Evolutionary conservation across 2,329 filamentous ascomycete species (phyloP).

Genomic region (Exophiala xenobiotica): DNA sequence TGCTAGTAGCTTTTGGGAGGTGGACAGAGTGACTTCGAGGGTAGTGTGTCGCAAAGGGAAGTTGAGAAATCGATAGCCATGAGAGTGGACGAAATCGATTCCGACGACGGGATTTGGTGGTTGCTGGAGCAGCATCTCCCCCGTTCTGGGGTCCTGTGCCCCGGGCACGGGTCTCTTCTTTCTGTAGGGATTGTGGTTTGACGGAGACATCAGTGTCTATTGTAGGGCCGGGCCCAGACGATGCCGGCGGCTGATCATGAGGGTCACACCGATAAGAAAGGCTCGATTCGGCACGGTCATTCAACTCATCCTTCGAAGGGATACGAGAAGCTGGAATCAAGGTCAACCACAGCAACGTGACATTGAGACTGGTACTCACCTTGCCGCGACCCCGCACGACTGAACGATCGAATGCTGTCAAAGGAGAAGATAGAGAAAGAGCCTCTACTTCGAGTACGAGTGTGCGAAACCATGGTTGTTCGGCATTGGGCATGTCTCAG

Average conservation of each 20-base stretch:
- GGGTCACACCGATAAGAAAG: conserved; percentile 27
- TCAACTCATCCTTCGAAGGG: conserved; percentile 21
- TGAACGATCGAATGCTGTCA: conserved; percentile 24
- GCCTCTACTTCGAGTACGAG: conserved; percentile 20
- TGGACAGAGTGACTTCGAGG: conserved; percentile 23
- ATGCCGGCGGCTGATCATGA: conserved; percentile 21
- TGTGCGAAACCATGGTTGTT: conserved; percentile 19
- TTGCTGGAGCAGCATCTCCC: conserved; percentile 3
- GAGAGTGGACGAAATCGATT: conserved; percentile 25
- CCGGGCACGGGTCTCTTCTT: not conserved
- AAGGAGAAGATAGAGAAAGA: conserved; percentile 28
- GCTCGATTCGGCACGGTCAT: conserved; percentile 19
- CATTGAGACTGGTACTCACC: conserved; percentile 11
- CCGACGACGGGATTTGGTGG: conserved; percentile 4
- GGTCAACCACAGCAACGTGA: conserved; percentile 6
- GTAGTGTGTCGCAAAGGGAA: conserved; percentile 2
- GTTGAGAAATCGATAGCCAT: conserved; percentile 26
- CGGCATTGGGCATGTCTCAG: not conserved
- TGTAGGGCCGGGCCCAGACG: conserved; percentile 7
- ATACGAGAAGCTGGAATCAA: conserved; percentile 16
- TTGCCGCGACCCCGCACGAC: conserved; percentile 25
- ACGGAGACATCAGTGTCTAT: not conserved
- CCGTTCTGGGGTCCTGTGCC: not conserved
- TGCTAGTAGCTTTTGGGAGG: conserved; percentile 24
- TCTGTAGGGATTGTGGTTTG: not conserved